Conservation (phyloP, 345 rosid genomes). For the Sisymbrium irio region DNA sequence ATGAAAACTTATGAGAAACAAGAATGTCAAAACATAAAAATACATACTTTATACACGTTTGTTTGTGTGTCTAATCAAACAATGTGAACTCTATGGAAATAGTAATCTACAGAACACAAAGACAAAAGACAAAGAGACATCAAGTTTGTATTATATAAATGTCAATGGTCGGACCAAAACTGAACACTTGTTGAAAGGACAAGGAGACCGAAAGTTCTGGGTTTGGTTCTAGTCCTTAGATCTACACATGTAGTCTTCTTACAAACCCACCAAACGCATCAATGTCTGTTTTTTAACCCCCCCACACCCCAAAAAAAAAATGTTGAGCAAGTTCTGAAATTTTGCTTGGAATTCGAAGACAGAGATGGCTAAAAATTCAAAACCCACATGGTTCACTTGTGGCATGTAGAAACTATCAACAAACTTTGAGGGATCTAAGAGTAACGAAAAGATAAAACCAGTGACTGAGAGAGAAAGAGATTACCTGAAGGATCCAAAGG, state of each 20-base stretch:
- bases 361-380: background rate
- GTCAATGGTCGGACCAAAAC: conserved; percentile 1
- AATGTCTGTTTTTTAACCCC: background rate
- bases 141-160: background rate
- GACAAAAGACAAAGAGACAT: background rate
- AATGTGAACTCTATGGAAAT: background rate
- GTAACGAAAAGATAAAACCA: background rate
- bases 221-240: conserved; percentile 19
- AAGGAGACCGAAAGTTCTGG: background rate
- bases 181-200: background rate
- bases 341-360: conserved; percentile 6
- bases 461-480: conserved; percentile 9
- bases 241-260: conserved; percentile 20
- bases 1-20: background rate
- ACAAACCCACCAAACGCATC: conserved; percentile 9
- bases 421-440: conserved; percentile 14
- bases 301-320: too few relatives aligned
- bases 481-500: conserved; percentile 35
- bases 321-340: background rate
- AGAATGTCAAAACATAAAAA: background rate
- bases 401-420: background rate
- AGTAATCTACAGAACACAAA: background rate
- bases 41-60: background rate
- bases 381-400: background rate
- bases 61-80: background rate